Evolutionary conservation across 225 moss, liverwort and hornwort genomes (phyloP), one percentile per base, ranked within the genome.

Genomic region (Straminergon stramineum): DNA sequence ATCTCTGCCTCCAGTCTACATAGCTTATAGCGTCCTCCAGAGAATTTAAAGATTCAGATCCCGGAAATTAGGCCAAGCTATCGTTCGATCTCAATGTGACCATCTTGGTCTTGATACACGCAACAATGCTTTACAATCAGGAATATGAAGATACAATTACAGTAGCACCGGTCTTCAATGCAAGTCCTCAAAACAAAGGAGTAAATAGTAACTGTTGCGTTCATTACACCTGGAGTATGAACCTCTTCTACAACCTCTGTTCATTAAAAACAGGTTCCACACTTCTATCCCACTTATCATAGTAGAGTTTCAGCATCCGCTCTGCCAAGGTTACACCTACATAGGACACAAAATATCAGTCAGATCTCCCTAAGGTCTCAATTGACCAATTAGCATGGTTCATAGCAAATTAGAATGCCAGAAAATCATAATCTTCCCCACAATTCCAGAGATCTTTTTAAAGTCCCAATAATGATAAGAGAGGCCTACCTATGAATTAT

Each of bases 241-340:
- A n/a, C 21, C 82, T 48, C 48, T 37, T 48, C 83, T 83, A 67
- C 83, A 91, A 66, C 48, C 86, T 85, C 55, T 88, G 45, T 66
- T 93, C 86, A 3, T 80, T n/a, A 23, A 79, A 93, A 24, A 90
- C 80, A 52, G 90, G 90, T 43, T 93, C 88, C 34, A 93, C 83
- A 10, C 79, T 79, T 63, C 41, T 39, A 32, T 45, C 68, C 93
- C 93, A 91, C 88, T 91, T 86, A 9, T 78, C 75, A 19, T 88
- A 30, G n/a, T 93, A 93, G 11, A 91, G 86, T 21, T 88, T 88
- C 53, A 91, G 74, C 86, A 93, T 90, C 41, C 56, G 86, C 86
- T 91, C 90, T 53, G 93, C 91, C 88, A 90, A 79, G 17, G 93
- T 93, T 35, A 93, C 52, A 85, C 92, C 92, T 91, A 51, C 85